These are phyloP conservation scores for Aspergillus hiratsukae DNA, from an alignment of 2,329 filamentous ascomycete genomes.

Conservation along the genomic window DNA sequence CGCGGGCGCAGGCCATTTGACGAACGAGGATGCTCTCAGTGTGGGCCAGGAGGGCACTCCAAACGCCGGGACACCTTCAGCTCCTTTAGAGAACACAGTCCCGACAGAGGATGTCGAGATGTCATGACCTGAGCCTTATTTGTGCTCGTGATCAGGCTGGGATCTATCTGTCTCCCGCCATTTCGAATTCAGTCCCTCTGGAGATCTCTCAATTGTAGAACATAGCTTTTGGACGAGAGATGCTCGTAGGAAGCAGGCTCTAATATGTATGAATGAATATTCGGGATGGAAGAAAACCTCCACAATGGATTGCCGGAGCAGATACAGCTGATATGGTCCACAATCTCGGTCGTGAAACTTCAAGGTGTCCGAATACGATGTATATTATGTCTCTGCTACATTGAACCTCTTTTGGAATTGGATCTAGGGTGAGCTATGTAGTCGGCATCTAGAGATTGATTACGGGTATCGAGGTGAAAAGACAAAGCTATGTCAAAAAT, in stretches of 20 bases:
- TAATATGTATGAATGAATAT: background rate
- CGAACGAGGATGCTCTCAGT: constrained; percentile 21
- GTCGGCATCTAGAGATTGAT: background rate
- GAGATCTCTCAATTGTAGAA: background rate
- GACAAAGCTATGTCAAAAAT: constrained; percentile 8
- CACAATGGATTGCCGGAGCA: too few species aligned
- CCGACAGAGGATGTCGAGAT: constrained; percentile 30
- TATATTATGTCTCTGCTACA: background rate
- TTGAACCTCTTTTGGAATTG: background rate
- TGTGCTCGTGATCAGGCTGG: background rate
- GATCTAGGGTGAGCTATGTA: background rate
- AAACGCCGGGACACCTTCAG: constrained; percentile 11
- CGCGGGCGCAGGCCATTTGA: constrained; percentile 11
- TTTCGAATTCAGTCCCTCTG: background rate
- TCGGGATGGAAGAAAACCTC: too few species aligned
- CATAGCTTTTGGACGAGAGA: background rate
- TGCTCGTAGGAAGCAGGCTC: background rate
- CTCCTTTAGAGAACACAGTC: constrained; percentile 11
- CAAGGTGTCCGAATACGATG: background rate
- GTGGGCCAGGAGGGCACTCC: constrained; percentile 21
- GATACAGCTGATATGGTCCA: too few species aligned
- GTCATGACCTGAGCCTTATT: constrained; percentile 13
- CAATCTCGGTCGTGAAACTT: background rate
- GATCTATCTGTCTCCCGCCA: background rate
- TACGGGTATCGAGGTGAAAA: background rate